Base-by-base conservation (phyloP, 2,329 filamentous ascomycete genomes). In the Rasamsonia emersonii region DNA sequence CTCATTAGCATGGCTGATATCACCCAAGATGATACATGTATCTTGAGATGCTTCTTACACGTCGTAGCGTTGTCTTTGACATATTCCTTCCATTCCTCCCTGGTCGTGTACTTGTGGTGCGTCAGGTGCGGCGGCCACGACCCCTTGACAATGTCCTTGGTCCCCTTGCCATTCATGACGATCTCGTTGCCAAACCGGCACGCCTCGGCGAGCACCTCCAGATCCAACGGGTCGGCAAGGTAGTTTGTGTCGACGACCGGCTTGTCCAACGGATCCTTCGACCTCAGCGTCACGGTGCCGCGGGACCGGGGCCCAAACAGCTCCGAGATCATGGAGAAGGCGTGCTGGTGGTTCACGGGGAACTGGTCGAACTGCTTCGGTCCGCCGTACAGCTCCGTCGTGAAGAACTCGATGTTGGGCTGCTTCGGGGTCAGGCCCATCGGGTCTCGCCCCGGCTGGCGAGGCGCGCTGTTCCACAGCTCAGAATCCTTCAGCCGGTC, bases 341-440 rank as follows among this genome's bases (percentile, higher is more conserved):
- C 68, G 38, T 73, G 62, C 34, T 75, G 63, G 11, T 65, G 57
- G 25, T 75, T 62, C 2, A 62, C 53, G 0, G 74, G 75, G 33
- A 67, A 70, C 21, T 74, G 54, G 13, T 62, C 56, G 38, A 65
- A 77, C 37, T 76, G 70, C 40, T 73, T 74, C 0, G 74, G 73
- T 0, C 72, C 72, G 3, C 72, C 72, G 41, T 77, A 77, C 44
- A 70, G 71, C 46, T 78, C 75, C 0, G 74, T 77, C 18, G 65
- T 73, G 54, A 77, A 79, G 51, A 77, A 70, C 44, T 79, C 76
- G 29, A 77, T 49, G 43, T 78, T 74, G 0, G 76, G 73, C 45
- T 80, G 76, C 4, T 53, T 50, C 0, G 61, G 53, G 0, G 67
- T 68, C 10, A 79, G 56, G 11, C 70, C 73, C 75, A 81, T 79